Conservation (phyloP, 164 flowering plant species). For the Piper betle region DNA sequence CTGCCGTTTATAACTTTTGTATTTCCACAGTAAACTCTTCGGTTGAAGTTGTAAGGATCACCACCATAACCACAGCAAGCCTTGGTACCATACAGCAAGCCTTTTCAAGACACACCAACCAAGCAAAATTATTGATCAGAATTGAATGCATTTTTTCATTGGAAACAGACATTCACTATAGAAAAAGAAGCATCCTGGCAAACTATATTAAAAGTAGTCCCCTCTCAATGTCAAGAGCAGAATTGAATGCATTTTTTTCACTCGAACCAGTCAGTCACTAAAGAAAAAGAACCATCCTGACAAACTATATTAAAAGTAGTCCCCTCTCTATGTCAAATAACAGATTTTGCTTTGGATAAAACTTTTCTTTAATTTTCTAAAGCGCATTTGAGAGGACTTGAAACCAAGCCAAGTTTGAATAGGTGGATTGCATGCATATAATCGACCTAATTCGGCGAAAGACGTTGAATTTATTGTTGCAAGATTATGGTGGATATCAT, state of each 20-base stretch:
- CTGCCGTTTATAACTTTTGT: slow-evolving; percentile 37
- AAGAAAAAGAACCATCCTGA: background rate
- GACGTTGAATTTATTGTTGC: too few species aligned
- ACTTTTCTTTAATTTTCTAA: too few species aligned
- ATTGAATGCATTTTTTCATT: background rate
- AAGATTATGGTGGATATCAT: too few species aligned
- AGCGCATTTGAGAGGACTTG: too few species aligned
- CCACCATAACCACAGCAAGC: slow-evolving; percentile 90
- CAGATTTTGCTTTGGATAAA: too few species aligned
- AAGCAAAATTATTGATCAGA: background rate
- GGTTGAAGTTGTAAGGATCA: slow-evolving; percentile 50
- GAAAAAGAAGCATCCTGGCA: background rate
- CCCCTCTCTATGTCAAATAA: too few species aligned
- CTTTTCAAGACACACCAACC: slow-evolving; percentile 19
- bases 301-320: background rate
- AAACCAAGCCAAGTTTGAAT: too few species aligned
- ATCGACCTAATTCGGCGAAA: too few species aligned
- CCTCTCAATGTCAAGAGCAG: too few species aligned
- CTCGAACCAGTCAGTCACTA: background rate
- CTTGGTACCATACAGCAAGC: slow-evolving; percentile 47
- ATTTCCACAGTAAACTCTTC: slow-evolving; percentile 52
- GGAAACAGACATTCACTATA: background rate
- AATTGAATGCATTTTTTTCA: background rate
- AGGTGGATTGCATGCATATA: too few species aligned
- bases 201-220: background rate